These are phyloP conservation scores for Neonectria faginata DNA, from an alignment of 2,329 filamentous ascomycete species.

Conservation along the genomic window DNA sequence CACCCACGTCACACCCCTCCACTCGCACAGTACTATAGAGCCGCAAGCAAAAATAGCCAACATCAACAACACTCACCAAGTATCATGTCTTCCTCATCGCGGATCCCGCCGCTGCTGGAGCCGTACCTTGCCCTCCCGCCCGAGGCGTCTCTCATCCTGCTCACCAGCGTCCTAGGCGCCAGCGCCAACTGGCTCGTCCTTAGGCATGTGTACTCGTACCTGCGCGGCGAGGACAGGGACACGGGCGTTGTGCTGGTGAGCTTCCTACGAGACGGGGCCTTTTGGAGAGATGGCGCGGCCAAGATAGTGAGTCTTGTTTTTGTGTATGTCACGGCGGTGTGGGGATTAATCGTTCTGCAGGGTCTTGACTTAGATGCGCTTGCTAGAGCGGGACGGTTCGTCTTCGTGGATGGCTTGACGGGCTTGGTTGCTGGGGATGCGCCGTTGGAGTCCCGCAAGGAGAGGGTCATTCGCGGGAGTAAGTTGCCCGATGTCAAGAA, in stretches of 20 bases:
- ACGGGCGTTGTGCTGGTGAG: constrained; percentile 79
- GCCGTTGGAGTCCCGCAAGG: constrained; percentile 21
- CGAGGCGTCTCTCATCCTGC: constrained; percentile 70
- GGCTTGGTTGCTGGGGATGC: constrained; percentile 59
- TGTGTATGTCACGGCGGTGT: not conserved
- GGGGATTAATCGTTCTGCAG: constrained; percentile 49
- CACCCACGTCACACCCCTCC: constrained; percentile 19
- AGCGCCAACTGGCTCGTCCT: constrained; percentile 74
- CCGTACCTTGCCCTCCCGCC: constrained; percentile 70
- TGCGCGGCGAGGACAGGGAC: constrained; percentile 49
- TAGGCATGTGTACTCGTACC: constrained; percentile 64
- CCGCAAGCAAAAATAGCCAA: constrained; percentile 32
- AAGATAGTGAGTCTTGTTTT: constrained; percentile 65
- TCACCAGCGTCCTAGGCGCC: constrained; percentile 76
- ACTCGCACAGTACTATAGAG: constrained; percentile 41
- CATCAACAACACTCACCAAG: constrained; percentile 19
- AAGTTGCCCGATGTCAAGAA: constrained; percentile 52
- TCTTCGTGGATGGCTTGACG: constrained; percentile 80
- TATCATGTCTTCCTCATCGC: constrained; percentile 52
- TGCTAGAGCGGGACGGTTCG: constrained; percentile 68
- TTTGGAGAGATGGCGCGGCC: constrained; percentile 80
- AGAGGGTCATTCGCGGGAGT: constrained; percentile 47
- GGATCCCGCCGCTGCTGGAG: constrained; percentile 73
- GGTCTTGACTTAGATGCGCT: constrained; percentile 78
- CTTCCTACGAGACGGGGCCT: constrained; percentile 81